Base-by-base conservation (phyloP, 2,329 filamentous ascomycete species). In the Calonectria multiphialidica region DNA sequence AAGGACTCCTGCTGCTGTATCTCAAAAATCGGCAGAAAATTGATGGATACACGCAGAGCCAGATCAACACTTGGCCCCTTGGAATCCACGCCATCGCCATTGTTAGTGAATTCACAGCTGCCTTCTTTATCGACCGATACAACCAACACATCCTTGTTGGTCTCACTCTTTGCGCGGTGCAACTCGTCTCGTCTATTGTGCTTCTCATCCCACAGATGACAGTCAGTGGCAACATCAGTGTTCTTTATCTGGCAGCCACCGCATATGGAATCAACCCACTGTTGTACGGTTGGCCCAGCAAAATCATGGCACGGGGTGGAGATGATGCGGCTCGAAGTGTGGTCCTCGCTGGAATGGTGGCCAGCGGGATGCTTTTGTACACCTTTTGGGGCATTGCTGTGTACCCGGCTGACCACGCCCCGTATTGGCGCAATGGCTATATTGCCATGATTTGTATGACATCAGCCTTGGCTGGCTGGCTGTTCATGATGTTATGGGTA, bases 361-460 rank as follows among this genome's bases (percentile, higher is more conserved):
- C 84, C 15, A 81, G 81, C 10, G 82, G 83, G 21, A 82, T 81
- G 7, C 76, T 84, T 0, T 61, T 87, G 18, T 87, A 85, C 73
- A 87, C 86, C 0, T 87, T 86, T 33, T 87, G 86, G 85, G 86
- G 86, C 0, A 85, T 87, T 8, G 80, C 79, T 0, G 47, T 87
- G 21, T 87, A 87, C 63, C 81, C 84, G 1, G 85, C 85, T 0
- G 81, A 81, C 23, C 83, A 87, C 68, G 85, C 85, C 1, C 84
- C 85, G 3, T 86, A 87, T 61, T 87, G 85, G 78, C 57, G 74
- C 0, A 80, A 74, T 8, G 80, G 80, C 0, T 81, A 79, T 0
- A 80, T 81, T 1, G 72, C 77, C 0, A 81, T 81, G 76, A 66
- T 80, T 0, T 78, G 76, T 16, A 64, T 76, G 0, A 75, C 70